phyloP scores from a whole-genome alignment of 2,329 filamentous ascomycete genomes.

The Bimuria novae-zelandiae region DNA sequence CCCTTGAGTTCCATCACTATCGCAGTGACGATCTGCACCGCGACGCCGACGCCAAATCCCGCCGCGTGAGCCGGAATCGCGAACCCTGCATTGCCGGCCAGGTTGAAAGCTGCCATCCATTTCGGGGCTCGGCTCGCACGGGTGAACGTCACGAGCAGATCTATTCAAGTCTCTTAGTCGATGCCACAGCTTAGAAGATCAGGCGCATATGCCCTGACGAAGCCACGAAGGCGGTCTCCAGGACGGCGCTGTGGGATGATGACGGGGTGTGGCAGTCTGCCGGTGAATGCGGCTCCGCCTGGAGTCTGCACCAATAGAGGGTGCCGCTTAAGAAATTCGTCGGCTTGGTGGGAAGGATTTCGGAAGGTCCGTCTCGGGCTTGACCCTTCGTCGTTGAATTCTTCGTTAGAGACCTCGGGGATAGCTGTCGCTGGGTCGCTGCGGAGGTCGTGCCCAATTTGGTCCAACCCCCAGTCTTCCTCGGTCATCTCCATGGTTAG shows the following conservation, averaged over 20 bases:
- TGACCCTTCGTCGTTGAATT: too few species aligned
- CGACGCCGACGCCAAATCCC: constrained; percentile 25
- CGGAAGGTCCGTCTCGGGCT: too few species aligned
- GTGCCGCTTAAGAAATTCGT: background rate
- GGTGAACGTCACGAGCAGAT: constrained; percentile 55
- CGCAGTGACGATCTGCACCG: background rate
- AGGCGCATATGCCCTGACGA: constrained; percentile 59
- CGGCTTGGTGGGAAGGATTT: background rate
- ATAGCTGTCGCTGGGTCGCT: too few species aligned
- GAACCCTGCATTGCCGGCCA: background rate
- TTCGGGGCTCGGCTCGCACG: constrained; percentile 43
- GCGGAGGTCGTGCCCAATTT: too few species aligned
- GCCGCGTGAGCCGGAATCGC: background rate
- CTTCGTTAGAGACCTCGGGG: too few species aligned
- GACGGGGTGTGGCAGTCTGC: constrained; percentile 42
- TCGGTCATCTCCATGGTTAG: too few species aligned
- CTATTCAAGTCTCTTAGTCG: constrained; percentile 54
- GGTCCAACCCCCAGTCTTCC: too few species aligned
- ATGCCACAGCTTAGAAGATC: constrained; percentile 54
- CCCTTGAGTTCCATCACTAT: background rate
- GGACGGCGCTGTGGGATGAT: constrained; percentile 59
- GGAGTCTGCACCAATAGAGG: background rate
- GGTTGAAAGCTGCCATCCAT: constrained; percentile 7
- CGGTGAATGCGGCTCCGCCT: background rate
- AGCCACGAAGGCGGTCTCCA: constrained; percentile 53